Evolutionary conservation across 441 rosid species (phyloP).

Genomic region (Adansonia grandidieri): DNA sequence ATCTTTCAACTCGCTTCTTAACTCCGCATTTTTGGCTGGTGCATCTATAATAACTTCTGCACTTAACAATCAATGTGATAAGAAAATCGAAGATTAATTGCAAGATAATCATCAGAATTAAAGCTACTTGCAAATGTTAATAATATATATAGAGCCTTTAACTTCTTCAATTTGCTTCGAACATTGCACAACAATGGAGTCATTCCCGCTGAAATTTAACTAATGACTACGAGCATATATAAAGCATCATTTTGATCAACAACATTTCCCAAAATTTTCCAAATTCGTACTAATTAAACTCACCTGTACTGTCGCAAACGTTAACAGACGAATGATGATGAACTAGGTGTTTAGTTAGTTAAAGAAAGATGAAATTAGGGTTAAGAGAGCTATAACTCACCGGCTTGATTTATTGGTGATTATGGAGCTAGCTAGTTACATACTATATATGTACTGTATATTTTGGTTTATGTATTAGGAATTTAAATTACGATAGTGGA

Average conservation of each 20-base stretch:
- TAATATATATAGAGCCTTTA: not conserved
- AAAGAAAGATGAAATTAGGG: not conserved
- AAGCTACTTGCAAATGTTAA: not conserved
- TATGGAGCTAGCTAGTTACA: too few relatives aligned
- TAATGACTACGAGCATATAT: not conserved
- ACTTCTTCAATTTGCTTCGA: not conserved
- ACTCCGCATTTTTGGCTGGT: conserved; percentile 76
- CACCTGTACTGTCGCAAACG: not conserved
- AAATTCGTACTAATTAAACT: not conserved
- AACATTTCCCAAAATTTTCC: not conserved
- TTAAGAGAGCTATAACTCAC: not conserved
- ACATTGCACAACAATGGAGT: not conserved
- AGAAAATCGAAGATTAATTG: too few relatives aligned
- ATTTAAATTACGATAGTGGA: too few relatives aligned
- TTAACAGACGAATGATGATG: not conserved
- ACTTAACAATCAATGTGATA: not conserved
- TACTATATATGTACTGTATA: not conserved
- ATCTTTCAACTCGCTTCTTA: conserved; percentile 89
- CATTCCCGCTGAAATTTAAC: not conserved
- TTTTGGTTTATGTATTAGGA: not conserved
- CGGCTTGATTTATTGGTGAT: not conserved
- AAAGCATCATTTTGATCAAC: not conserved
- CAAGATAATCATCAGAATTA: not conserved
- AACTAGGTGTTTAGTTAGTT: not conserved
- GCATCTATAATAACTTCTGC: conserved; percentile 91